Evolutionary conservation across 768 basidiomycete genomes (phyloP).

Genomic region (Mycena haematopus): DNA sequence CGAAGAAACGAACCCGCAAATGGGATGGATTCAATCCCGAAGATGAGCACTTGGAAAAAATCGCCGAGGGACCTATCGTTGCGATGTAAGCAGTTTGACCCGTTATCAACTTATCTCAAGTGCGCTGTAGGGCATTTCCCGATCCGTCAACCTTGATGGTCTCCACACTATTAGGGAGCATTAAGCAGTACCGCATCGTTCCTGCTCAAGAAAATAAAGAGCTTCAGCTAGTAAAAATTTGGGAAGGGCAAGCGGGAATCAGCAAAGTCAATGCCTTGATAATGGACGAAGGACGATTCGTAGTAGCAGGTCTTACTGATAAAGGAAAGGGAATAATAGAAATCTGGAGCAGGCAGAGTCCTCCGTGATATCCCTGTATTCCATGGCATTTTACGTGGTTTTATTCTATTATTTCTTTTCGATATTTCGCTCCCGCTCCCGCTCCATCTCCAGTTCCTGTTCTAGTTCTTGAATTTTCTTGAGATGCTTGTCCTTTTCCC

Average conservation of each 20-base stretch:
- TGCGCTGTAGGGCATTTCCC: slow-evolving; percentile 54
- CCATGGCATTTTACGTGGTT: slow-evolving; percentile 3
- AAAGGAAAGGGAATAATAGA: slow-evolving; percentile 70
- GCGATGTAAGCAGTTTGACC: slow-evolving; percentile 56
- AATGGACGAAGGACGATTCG: slow-evolving; percentile 51
- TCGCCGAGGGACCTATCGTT: slow-evolving; percentile 78
- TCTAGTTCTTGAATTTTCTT: slow-evolving; percentile 67
- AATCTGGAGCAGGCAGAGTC: slow-evolving; percentile 54
- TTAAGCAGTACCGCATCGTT: slow-evolving; percentile 56
- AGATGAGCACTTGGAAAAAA: slow-evolving; percentile 51
- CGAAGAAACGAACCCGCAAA: slow-evolving; percentile 63
- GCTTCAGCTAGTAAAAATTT: slow-evolving; percentile 50
- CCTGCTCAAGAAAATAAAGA: slow-evolving; percentile 43
- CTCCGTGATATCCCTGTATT: slow-evolving; percentile 1
- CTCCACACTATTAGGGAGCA: slow-evolving; percentile 67
- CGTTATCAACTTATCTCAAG: neutral
- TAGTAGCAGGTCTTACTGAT: slow-evolving; percentile 66
- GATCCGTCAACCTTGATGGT: slow-evolving; percentile 52
- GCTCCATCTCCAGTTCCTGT: slow-evolving; percentile 44
- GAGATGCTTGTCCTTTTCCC: slow-evolving; percentile 59
- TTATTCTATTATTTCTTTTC: slow-evolving; percentile 28
- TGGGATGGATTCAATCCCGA: slow-evolving; percentile 73
- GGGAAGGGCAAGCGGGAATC: slow-evolving; percentile 52
- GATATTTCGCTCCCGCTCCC: slow-evolving; percentile 30
- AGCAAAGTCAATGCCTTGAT: slow-evolving; percentile 73